Base-by-base conservation (phyloP, 2,329 filamentous ascomycete genomes). In the Trichocomaceae sp. region DNA sequence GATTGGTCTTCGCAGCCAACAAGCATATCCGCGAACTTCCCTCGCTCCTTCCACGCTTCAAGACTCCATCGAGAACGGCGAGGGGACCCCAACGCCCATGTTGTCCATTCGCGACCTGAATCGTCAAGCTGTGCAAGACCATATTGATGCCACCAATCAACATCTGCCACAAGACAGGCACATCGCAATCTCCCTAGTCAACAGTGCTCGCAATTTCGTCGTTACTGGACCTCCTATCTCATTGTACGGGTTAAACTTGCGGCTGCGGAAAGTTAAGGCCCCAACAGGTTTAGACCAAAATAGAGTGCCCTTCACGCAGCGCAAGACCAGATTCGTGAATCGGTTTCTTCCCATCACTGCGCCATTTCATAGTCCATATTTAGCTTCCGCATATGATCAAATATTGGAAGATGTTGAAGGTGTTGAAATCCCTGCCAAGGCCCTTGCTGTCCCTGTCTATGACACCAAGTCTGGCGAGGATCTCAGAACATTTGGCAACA, bases 251-350 rank as follows among this genome's bases (percentile, higher is more conserved):
- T 81, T 99, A 41, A 99, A 99, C 71, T 78, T 95, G 47, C 90
- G 95, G 69, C 79, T 99, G 53, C 87, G 95, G 65, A 99, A 97
- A 75, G 89, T 96, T 70, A 99, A 96, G 79, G 92, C 93, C 1
- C 87, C 93, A 4, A 97, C 93, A n/a, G 93, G 95, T 44, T 79
- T 99, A 39, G 93, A 99, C 68, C 95, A 99, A 75, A 96, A 88
- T 62, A 84, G 91, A 57, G 86, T 97, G 52, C 95, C 95, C 6
- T 90, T 90, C 77, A 97, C 92, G 0, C 86, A 99, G 75, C 88
- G 93, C 64, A 99, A 99, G 76, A 82, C 96, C 55, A 90, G 93
- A 66, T 99, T 99, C 63, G 89, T 90, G 59, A 96, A 96, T 77
- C 87, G 93, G 58, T 99, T 99, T 79, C 77, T 99, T 58, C 95